Conservation (phyloP, 768 basidiomycete species). For the Astraeus odoratus region DNA sequence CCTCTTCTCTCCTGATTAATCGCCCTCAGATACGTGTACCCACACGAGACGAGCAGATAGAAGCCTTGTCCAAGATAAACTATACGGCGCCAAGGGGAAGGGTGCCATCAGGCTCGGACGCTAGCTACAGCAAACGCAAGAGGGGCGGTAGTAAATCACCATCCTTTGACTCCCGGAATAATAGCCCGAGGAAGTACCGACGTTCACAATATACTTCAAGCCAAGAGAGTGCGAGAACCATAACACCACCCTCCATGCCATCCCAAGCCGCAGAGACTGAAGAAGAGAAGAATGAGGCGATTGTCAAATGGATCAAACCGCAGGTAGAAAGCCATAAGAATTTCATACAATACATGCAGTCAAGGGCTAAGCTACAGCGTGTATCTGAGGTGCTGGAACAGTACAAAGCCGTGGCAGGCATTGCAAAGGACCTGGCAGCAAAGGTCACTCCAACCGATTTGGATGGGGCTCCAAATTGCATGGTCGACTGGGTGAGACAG, state of each 20-base stretch:
- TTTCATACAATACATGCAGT: constrained; percentile 42
- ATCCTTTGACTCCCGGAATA: constrained; percentile 4
- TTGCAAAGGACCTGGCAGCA: constrained; percentile 41
- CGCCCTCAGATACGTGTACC: constrained; percentile 6
- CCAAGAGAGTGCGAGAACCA: not conserved
- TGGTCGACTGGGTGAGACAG: constrained; percentile 42
- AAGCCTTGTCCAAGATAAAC: constrained; percentile 19
- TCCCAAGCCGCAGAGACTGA: constrained; percentile 27
- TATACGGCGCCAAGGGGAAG: constrained; percentile 10
- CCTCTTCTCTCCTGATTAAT: constrained; percentile 1
- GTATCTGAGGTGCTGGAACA: constrained; percentile 39
- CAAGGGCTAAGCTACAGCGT: constrained; percentile 33
- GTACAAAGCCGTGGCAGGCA: constrained; percentile 46
- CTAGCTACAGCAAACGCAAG: constrained; percentile 11
- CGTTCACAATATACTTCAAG: not conserved
- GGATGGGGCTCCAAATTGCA: constrained; percentile 25
- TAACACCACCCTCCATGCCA: constrained; percentile 18
- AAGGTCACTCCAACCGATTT: constrained; percentile 36
- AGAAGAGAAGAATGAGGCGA: constrained; percentile 35
- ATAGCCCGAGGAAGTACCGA: constrained; percentile 1
- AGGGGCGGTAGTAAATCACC: not conserved
- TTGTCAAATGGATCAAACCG: constrained; percentile 38
- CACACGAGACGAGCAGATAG: constrained; percentile 24
- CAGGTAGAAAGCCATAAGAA: constrained; percentile 37
- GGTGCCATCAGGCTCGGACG: constrained; percentile 13